These are phyloP conservation scores for Penicillium diatomitis DNA, from an alignment of 495 filamentous ascomycete genomes.

Conservation along the genomic window DNA sequence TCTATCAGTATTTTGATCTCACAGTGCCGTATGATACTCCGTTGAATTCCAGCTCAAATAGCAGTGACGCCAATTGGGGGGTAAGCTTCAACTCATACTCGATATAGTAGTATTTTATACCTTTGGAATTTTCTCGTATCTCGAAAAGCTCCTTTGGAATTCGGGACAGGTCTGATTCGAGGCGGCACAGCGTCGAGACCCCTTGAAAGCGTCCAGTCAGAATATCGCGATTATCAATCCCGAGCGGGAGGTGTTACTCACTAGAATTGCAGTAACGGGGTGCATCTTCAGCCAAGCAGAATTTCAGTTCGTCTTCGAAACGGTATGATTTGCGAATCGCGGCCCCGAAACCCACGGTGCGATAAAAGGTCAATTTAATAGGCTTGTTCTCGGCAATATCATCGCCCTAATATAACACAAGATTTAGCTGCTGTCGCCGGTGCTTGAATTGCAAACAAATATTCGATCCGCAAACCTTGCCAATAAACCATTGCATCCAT, in stretches of 20 bases:
- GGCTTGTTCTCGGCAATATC: slow-evolving; percentile 3
- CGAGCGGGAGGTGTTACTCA: background rate
- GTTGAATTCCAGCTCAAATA: slow-evolving; percentile 23
- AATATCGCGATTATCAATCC: background rate
- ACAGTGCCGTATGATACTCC: slow-evolving; percentile 15
- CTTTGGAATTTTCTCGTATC: slow-evolving; percentile 10
- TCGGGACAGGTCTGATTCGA: slow-evolving; percentile 15
- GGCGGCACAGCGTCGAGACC: slow-evolving; percentile 6
- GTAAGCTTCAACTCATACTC: slow-evolving; percentile 12
- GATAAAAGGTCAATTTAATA: background rate
- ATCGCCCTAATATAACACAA: background rate
- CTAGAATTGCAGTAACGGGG: background rate
- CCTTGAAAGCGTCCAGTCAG: slow-evolving; percentile 1
- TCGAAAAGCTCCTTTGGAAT: slow-evolving; percentile 18
- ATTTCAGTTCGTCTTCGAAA: background rate
- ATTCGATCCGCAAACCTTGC: slow-evolving; percentile 11
- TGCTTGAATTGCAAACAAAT: too few species aligned
- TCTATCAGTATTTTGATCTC: slow-evolving; percentile 5
- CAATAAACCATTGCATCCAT: slow-evolving; percentile 27
- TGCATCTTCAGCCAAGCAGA: background rate
- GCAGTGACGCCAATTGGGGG: slow-evolving; percentile 15
- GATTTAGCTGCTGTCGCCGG: too few species aligned
- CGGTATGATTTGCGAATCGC: too few species aligned
- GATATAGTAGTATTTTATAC: slow-evolving; percentile 12
- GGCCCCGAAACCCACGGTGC: background rate